These are phyloP conservation scores for Kazachstania kunashirensis DNA, from an alignment of 805 yeast species.

Conservation along the genomic window DNA sequence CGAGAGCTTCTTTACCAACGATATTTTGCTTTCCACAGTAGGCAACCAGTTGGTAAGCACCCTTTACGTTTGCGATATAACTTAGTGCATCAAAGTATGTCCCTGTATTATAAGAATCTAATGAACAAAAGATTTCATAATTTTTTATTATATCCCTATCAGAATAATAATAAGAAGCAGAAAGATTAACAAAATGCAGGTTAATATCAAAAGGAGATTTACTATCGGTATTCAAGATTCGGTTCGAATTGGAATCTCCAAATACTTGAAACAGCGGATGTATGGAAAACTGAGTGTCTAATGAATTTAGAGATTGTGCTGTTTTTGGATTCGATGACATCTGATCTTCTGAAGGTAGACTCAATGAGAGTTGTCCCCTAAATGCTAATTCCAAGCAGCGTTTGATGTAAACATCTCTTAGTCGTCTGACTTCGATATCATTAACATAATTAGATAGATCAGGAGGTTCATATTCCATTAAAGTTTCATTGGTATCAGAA, in stretches of 20 bases:
- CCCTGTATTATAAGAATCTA: slow-evolving; percentile 40
- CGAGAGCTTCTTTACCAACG: slow-evolving; percentile 41
- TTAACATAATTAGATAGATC: slow-evolving; percentile 28
- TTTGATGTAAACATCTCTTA: slow-evolving; percentile 44
- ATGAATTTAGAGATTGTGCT: slow-evolving; percentile 22
- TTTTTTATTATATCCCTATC: slow-evolving; percentile 41
- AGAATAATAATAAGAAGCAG: slow-evolving; percentile 39
- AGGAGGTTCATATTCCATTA: slow-evolving; percentile 39
- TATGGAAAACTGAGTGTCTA: slow-evolving; percentile 21
- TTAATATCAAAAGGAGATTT: slow-evolving; percentile 17
- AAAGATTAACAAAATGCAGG: slow-evolving; percentile 36
- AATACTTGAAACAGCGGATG: slow-evolving; percentile 25
- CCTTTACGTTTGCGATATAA: slow-evolving; percentile 40
- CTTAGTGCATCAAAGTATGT: slow-evolving; percentile 50
- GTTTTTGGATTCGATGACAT: slow-evolving; percentile 9
- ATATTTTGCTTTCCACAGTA: slow-evolving; percentile 43
- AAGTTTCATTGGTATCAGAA: slow-evolving; percentile 19
- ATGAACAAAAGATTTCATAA: slow-evolving; percentile 33
- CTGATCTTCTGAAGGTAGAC: slow-evolving; percentile 8
- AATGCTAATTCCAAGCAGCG: slow-evolving; percentile 46
- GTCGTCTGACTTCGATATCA: slow-evolving; percentile 25
- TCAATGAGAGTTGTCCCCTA: slow-evolving; percentile 31
- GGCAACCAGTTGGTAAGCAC: slow-evolving; percentile 39
- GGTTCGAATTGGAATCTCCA: slow-evolving; percentile 22
- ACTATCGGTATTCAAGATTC: slow-evolving; percentile 1